Evolutionary conservation across 2,329 filamentous ascomycete species (phyloP), one percentile per base, ranked within the genome.

Genomic region (Parafenestella ontariensis): DNA sequence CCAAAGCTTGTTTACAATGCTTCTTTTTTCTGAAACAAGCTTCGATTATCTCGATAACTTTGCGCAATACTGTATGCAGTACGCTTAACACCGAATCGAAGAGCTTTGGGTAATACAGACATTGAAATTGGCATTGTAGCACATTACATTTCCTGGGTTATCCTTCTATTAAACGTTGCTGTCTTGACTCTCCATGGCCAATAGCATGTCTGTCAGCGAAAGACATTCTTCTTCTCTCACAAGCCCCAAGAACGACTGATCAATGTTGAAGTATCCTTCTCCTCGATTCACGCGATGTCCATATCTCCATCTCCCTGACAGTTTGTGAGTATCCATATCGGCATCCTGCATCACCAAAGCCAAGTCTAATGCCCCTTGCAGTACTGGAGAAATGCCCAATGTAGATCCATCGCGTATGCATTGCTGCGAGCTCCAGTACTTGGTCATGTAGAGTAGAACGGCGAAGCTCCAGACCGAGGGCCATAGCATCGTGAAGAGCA

Each of bases 1-100:
- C 26, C 17, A 48, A 48, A 52, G 49, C 53, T 56, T 52, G 39
- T 52, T 36, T 45, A 10, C 31, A 11, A 42, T 36, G 28, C 28
- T 31, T 46, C 2, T 21, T 40, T 37, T 11, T 31, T 13, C 3
- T 11, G 28, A 31, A 6, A n/a, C 28, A 31, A 13, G 11, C 11
- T 31, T 31, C 28, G 28, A 31, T 11, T 31, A 31, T 31, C 15
- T 31, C 24, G 9, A 26, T 5, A 6, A 6, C 24, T 26, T 26
- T 26, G 24, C 10, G 24, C 24, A 26, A 26, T 26, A 26, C 10
- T 26, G 9, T 26, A 26, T 10, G 9, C 28, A 31, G n/a, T n/a
- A n/a, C n/a, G n/a, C n/a, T n/a, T n/a, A n/a, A n/a, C n/a, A n/a
- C n/a, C n/a, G n/a, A n/a, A n/a, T n/a, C n/a, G n/a, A n/a, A n/a